phyloP scores from a whole-genome alignment of 2,329 filamentous ascomycete species.

The Cercospora zeae-maydis region DNA sequence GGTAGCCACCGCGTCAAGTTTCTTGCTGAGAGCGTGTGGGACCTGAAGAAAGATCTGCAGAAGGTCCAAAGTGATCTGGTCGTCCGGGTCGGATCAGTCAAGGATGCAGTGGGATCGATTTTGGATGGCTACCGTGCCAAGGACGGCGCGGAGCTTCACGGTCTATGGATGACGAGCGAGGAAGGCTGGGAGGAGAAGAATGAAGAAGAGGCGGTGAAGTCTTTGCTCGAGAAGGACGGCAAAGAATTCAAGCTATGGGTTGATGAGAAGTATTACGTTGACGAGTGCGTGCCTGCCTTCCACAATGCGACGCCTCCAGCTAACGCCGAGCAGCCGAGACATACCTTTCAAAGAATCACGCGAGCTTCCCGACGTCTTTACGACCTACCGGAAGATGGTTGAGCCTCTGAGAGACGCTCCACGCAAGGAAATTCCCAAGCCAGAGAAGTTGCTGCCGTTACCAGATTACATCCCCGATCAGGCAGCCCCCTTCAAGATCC shows the following conservation, averaged over 20 bases:
- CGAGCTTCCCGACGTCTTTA: conserved; percentile 71
- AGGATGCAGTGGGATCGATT: conserved; percentile 58
- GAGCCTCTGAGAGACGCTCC: conserved; percentile 67
- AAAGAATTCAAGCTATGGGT: conserved; percentile 63
- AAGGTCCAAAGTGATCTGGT: conserved; percentile 58
- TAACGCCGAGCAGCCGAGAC: conserved; percentile 52
- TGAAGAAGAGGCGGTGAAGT: conserved; percentile 58
- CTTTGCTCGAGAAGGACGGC: conserved; percentile 51
- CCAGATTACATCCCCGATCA: conserved; percentile 59
- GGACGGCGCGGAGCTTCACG: conserved; percentile 50
- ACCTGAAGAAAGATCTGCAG: conserved; percentile 62
- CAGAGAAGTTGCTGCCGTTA: conserved; percentile 56
- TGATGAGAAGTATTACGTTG: conserved; percentile 75
- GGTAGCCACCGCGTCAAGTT: conserved; percentile 70
- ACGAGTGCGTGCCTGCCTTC: conserved; percentile 60
- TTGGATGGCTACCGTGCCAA: conserved; percentile 46
- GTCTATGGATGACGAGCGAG: conserved; percentile 71
- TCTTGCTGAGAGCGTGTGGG: conserved; percentile 68
- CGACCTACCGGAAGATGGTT: conserved; percentile 67
- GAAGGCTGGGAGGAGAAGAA: conserved; percentile 65
- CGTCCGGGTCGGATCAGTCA: conserved; percentile 60
- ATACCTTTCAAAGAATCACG: conserved; percentile 54
- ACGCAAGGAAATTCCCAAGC: conserved; percentile 54
- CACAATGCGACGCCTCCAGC: background rate
- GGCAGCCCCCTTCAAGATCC: conserved; percentile 60